Evolutionary conservation across 257 asterid species (phyloP).

Genomic region (Striga asiatica): DNA sequence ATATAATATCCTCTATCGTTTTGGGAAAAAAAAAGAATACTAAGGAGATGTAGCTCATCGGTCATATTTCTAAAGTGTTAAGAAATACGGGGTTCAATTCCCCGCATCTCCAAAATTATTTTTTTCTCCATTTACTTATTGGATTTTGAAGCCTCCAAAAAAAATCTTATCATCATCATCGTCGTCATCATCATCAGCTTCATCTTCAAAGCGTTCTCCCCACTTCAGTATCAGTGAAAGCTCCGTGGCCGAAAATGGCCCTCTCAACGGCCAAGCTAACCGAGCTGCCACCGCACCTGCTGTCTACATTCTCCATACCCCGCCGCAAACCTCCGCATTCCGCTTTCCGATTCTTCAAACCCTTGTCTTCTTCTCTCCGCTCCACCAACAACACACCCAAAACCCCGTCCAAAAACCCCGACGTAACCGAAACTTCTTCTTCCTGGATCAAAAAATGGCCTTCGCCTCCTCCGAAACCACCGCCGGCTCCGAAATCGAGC

Average conservation of each 20-base stretch:
- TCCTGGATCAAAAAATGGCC: constrained; percentile 83
- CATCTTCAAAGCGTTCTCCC: constrained; percentile 14
- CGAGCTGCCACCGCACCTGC: constrained; percentile 50
- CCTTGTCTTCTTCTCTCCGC: constrained; percentile 48
- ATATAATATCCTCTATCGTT: too few relatives aligned
- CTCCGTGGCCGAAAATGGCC: constrained; percentile 36
- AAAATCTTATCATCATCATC: constrained; percentile 18
- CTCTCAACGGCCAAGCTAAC: constrained; percentile 60
- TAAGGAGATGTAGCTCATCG: too few relatives aligned
- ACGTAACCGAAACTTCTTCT: constrained; percentile 13
- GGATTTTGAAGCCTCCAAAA: neutral
- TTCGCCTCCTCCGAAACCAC: constrained; percentile 22
- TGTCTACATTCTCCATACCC: constrained; percentile 34
- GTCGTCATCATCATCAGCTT: too few relatives aligned
- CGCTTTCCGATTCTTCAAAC: constrained; percentile 35
- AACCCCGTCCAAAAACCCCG: constrained; percentile 27
- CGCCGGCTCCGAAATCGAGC: constrained; percentile 12
- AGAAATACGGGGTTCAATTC: too few relatives aligned
- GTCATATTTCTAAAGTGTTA: too few relatives aligned
- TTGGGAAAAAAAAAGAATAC: too few relatives aligned
- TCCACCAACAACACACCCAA: constrained; percentile 28
- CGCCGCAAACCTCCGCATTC: constrained; percentile 31
- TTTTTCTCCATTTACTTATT: neutral
- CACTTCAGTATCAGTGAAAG: constrained; percentile 17
- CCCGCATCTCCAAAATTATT: too few relatives aligned